Base-by-base conservation (phyloP, 139 green algal genomes). In the Coccomyxa sp. region DNA sequence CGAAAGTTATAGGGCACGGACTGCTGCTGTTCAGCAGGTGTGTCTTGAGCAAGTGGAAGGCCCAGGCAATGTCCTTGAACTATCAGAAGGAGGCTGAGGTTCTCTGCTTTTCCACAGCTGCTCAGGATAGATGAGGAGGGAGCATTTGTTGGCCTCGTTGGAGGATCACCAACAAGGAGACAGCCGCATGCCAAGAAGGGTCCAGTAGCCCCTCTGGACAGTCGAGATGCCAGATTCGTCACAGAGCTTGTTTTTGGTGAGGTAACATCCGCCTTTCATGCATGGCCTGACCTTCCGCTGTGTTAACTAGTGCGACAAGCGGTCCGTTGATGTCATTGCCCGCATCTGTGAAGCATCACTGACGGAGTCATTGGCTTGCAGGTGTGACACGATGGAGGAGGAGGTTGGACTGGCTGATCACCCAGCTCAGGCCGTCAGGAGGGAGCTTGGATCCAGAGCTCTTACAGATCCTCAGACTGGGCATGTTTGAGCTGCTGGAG, bases 401-500 rank as follows among this genome's bases (percentile, higher is more conserved):
- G 10, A 88, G 91, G 32, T 86, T 96, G 28, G 90, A 94, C 83
- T 94, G 80, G 76, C 45, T 88, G 0, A 83, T 91, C 17, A 66
- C 63, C 16, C 63, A 89, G 18, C 85, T 93, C 59, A 77, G 83
- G 51, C 82, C 89, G 0, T 78, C 86, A 12, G 60, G 76, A 0
- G 38, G 87, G 38, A 51, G 38, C 21, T 74, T 88, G 68, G 81
- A 89, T 63, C 30, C 78, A 4, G 28, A 63, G 18, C 31, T 90
- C 81, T 81, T 76, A 17, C 80, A 93, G 82, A 77, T 95, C 10
- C 88, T 98, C 79, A 87, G 92, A 1, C 82, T 98, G 67, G 95
- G 84, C 0, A 30, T 92, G 28, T 97, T 92, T 58, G 94, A 97
- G 87, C 81, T 97, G 51, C 38, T 89, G 28, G 83, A 94, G 63